Conservation (phyloP, 2,329 filamentous ascomycete species). For the Rhynchosporium agropyri region DNA sequence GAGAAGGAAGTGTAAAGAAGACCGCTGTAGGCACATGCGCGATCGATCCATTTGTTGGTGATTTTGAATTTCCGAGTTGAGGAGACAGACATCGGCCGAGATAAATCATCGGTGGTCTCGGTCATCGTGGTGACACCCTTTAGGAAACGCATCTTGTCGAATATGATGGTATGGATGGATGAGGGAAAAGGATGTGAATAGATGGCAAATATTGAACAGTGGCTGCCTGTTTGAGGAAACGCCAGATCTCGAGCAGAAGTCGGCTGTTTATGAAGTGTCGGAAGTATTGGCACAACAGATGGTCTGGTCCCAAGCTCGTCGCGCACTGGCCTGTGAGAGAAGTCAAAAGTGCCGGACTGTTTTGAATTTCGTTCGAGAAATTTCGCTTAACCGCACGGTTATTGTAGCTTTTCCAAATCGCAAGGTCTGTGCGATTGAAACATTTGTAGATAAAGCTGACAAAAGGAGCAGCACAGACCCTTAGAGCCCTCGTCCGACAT, state of each 20-base stretch:
- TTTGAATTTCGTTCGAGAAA: neutral
- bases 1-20: constrained; percentile 3
- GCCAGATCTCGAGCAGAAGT: no score
- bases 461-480: no score
- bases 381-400: neutral
- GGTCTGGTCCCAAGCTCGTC: neutral
- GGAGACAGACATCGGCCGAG: neutral
- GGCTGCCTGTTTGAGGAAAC: neutral
- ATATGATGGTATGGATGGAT: constrained; percentile 2
- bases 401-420: no score
- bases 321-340: neutral
- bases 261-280: no score
- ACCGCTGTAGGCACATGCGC: constrained; percentile 21
- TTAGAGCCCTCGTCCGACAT: no score
- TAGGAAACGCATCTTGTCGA: constrained; percentile 9
- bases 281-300: constrained; percentile 1
- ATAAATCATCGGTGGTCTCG: constrained; percentile 4
- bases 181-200: neutral
- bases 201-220: constrained; percentile 8
- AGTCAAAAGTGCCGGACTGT: no score
- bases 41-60: constrained; percentile 9
- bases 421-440: no score
- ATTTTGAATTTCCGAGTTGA: constrained; percentile 1
- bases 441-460: no score
- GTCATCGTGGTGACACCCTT: neutral